Conservation (phyloP, 1,139 yeast genomes). For the Keqinozyma sinolaborantium region DNA sequence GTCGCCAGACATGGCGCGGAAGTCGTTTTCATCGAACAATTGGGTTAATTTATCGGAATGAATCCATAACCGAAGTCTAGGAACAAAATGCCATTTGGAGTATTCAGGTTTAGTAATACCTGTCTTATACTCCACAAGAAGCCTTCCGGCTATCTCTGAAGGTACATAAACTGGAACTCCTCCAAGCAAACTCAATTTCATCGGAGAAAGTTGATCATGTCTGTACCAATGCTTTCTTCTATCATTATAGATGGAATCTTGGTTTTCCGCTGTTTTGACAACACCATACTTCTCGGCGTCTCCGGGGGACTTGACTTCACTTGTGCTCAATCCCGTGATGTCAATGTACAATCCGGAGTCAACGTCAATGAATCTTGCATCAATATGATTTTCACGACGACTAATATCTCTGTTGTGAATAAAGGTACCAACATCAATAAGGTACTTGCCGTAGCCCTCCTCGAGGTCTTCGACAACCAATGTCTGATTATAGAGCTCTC, state of each 20-base stretch:
- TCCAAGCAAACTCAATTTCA: constrained; percentile 23
- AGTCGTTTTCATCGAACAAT: constrained; percentile 20
- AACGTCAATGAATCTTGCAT: constrained; percentile 31
- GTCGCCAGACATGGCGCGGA: constrained; percentile 6
- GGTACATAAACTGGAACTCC: constrained; percentile 28
- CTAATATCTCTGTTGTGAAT: constrained; percentile 30
- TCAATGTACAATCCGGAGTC: constrained; percentile 32
- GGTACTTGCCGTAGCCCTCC: constrained; percentile 25
- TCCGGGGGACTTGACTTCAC: constrained; percentile 13
- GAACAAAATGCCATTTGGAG: constrained; percentile 26
- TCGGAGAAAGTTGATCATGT: constrained; percentile 32
- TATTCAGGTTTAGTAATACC: constrained; percentile 20
- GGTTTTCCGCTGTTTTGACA: constrained; percentile 10
- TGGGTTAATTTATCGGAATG: constrained; percentile 13
- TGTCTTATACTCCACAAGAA: constrained; percentile 21
- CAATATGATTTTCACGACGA: constrained; percentile 24
- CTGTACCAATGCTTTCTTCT: constrained; percentile 33
- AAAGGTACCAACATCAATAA: constrained; percentile 25
- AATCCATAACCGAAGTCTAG: constrained; percentile 27
- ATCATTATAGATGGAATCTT: constrained; percentile 27
- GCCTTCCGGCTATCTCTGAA: constrained; percentile 18
- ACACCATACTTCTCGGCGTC: constrained; percentile 10
- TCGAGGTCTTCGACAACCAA: constrained; percentile 25
- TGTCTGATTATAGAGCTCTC: constrained; percentile 29
- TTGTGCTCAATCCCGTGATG: constrained; percentile 23